Evolutionary conservation across 1,139 yeast species (phyloP).

Genomic region (Lodderomyces metapsilosis): DNA sequence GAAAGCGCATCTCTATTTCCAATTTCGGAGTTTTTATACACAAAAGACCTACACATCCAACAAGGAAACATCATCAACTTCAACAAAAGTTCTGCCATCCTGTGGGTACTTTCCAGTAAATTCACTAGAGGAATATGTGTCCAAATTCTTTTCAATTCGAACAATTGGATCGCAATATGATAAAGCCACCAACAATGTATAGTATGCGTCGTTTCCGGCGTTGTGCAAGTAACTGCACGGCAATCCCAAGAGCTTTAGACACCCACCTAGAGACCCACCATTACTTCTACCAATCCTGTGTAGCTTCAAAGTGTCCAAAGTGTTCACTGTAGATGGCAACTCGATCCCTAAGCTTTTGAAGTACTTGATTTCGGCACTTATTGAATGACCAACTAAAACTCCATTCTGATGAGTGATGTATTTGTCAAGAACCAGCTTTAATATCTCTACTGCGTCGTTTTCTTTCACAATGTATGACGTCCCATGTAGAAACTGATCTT

Average conservation of each 20-base stretch:
- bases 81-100: conserved; percentile 5
- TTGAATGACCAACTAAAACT: conserved; percentile 68
- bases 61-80: conserved; percentile 7
- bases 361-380: conserved; percentile 60
- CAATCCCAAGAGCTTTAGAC: conserved; percentile 51
- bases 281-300: conserved; percentile 42
- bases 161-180: conserved; percentile 53
- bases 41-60: not conserved
- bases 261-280: conserved; percentile 52
- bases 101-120: conserved; percentile 11
- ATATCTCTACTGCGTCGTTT: conserved; percentile 33
- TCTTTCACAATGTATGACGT: conserved; percentile 44
- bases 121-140: conserved; percentile 13
- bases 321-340: conserved; percentile 22
- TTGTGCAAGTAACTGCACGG: conserved; percentile 73
- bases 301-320: conserved; percentile 55
- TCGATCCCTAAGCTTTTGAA: conserved; percentile 46
- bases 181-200: conserved; percentile 57
- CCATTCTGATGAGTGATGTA: conserved; percentile 30
- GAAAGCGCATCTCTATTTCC: not conserved
- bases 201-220: conserved; percentile 83
- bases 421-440: conserved; percentile 42
- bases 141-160: conserved; percentile 19
- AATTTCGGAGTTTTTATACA: not conserved
- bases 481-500: conserved; percentile 58